Base-by-base conservation (phyloP, 371 early-diverging fungal species). In the Mortierella sp. region DNA sequence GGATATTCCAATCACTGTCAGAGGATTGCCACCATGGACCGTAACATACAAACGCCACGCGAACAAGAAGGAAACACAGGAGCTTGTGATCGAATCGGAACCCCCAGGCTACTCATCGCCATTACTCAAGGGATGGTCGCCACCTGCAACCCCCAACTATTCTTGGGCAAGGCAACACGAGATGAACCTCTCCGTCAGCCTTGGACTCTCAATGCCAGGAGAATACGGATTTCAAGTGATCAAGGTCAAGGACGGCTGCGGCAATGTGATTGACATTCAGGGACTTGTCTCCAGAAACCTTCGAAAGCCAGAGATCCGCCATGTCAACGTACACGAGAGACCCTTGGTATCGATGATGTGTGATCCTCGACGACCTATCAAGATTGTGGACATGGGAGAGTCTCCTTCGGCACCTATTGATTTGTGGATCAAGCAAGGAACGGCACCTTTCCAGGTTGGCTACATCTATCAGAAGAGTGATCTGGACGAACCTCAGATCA, bases 381-480 rank as follows among this genome's bases (percentile, higher is more conserved):
- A 72, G 54, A 72, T 66, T 51, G 67, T 72, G 17, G 54, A 47
- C 14, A 57, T 57, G 31, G 59, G 56, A 6, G 57, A 66, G n/a
- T 52, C 61, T 2, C 54, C 64, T 1, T 52, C 54, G 6, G 63
- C 54, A 13, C 41, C 50, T n/a, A 66, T 72, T 29, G 58, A 56
- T 16, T 40, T 72, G 37, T 19, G 54, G 4, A 49, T 72, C 55
- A 57, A 56, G 27, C 61, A 50, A 9, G 73, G 73, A 22, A 19
- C 37, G 13, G 63, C 61, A 9, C 73, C 73, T 13, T 72, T 52
- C 59, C 52, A 58, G 9, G 41, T 72, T 7, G 63, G 73, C 40
- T 72, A 66, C 39, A 46, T 62, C 10, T 66, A 72, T n/a, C 73
- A 72, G 40, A 67, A 67, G 67, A 62, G 47, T 25, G 73, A 72